Conservation (phyloP, 2,329 filamentous ascomycete species). For the Botrytis porri region DNA sequence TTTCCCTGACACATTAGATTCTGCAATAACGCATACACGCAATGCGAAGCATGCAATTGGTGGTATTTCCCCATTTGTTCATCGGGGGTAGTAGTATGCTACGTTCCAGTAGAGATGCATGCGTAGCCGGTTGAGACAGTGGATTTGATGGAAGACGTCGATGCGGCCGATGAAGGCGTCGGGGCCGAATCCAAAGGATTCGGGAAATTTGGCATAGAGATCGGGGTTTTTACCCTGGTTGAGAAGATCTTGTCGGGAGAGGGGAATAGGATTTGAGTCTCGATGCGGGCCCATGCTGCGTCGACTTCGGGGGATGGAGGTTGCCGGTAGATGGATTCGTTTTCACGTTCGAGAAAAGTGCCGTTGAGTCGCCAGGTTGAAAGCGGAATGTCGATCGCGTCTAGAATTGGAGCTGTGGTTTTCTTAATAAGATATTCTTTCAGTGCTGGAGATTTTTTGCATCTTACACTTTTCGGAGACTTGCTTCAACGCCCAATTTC, state of each 20-base stretch:
- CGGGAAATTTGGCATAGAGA: background rate
- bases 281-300: background rate
- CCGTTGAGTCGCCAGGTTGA: background rate
- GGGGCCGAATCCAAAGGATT: background rate
- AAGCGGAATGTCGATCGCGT: background rate
- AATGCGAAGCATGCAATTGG: background rate
- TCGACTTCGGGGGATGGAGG: background rate
- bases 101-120: background rate
- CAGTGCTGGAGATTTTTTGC: background rate
- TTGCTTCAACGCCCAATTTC: background rate
- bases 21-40: background rate
- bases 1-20: background rate
- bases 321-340: background rate
- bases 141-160: background rate
- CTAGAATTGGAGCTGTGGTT: background rate
- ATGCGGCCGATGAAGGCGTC: background rate
- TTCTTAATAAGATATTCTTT: background rate
- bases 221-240: background rate
- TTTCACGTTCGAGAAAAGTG: background rate
- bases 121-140: background rate
- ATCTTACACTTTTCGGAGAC: background rate
- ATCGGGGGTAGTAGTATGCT: background rate
- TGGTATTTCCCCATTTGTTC: background rate
- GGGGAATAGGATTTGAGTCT: background rate
- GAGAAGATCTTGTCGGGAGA: background rate